A percentile compares a stretch with the other conserved stretches of the same genome.
Evolutionary conservation across 2,329 filamentous ascomycete species (phyloP).

Genomic region (Diaporthe sp.): DNA sequence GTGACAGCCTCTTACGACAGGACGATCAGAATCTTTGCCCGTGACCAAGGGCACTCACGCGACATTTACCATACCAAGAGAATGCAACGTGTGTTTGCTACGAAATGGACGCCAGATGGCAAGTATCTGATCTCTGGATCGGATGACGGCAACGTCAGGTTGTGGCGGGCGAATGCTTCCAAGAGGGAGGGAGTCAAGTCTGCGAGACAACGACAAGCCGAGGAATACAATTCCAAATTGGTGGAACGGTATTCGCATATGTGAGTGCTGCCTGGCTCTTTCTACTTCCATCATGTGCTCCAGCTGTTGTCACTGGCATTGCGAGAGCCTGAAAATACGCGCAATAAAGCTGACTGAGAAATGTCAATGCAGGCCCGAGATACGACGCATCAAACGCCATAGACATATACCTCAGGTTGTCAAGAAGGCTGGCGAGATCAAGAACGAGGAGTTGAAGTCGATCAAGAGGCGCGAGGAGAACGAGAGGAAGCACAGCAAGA

Average conservation of each 20-base stretch:
- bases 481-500: conserved; percentile 89
- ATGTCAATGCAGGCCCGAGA: conserved; percentile 71
- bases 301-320: not conserved
- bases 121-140: conserved; percentile 91
- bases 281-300: not conserved
- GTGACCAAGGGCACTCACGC: conserved; percentile 83
- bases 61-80: conserved; percentile 98
- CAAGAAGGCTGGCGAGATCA: conserved; percentile 97
- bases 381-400: conserved; percentile 89
- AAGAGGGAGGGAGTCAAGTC: conserved; percentile 87
- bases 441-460: conserved; percentile 86
- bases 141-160: conserved; percentile 80
- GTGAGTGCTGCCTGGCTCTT: conserved; percentile 48
- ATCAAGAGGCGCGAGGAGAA: conserved; percentile 96
- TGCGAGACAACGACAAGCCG: conserved; percentile 83
- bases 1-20: conserved; percentile 91
- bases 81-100: conserved; percentile 94
- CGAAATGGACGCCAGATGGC: conserved; percentile 87
- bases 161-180: conserved; percentile 92
- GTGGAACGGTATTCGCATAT: conserved; percentile 90
- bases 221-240: conserved; percentile 92
- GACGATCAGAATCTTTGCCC: conserved; percentile 87
- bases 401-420: conserved; percentile 92
- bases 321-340: not conserved
- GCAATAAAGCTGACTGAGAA: not conserved